phyloP scores from a whole-genome alignment of 805 yeast genomes.

The Metschnikowia orientalis region DNA sequence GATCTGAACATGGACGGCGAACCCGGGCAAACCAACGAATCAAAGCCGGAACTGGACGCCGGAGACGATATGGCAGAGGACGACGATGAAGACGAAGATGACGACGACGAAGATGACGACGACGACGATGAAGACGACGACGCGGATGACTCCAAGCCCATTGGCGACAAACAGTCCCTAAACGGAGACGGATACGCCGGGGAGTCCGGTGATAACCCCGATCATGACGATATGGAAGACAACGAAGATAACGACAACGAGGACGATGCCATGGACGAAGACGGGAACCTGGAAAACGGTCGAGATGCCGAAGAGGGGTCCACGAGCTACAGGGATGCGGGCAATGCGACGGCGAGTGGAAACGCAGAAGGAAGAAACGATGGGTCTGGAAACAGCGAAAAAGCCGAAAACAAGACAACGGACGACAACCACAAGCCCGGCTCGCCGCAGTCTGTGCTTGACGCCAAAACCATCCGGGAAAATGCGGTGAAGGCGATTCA shows the following conservation, averaged over 20 bases:
- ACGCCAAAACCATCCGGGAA: constrained; percentile 13
- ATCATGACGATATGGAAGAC: constrained; percentile 15
- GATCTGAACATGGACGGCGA: constrained; percentile 16
- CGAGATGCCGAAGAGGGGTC: constrained; percentile 1
- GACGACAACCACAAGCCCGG: too few species aligned
- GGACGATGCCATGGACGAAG: constrained; percentile 5
- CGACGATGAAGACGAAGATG: constrained; percentile 14
- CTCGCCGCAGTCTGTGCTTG: constrained; percentile 2
- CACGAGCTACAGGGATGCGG: too few species aligned
- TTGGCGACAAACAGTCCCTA: constrained; percentile 21
- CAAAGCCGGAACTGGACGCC: constrained; percentile 16
- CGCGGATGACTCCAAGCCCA: constrained; percentile 21
- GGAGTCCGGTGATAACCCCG: constrained; percentile 21
- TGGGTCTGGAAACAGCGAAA: background rate
- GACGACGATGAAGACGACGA: constrained; percentile 22
- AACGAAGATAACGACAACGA: constrained; percentile 2
- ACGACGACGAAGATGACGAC: constrained; percentile 19
- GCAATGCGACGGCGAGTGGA: too few species aligned
- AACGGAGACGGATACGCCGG: constrained; percentile 24
- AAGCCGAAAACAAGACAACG: background rate
- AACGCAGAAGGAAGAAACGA: too few species aligned
- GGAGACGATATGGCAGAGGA: constrained; percentile 12
- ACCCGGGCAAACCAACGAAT: constrained; percentile 22
- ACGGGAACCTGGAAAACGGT: constrained; percentile 3
- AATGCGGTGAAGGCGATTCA: constrained; percentile 42